Evolutionary conservation across 2,329 filamentous ascomycete species (phyloP).

Genomic region (Hypoxylon rubiginosum): DNA sequence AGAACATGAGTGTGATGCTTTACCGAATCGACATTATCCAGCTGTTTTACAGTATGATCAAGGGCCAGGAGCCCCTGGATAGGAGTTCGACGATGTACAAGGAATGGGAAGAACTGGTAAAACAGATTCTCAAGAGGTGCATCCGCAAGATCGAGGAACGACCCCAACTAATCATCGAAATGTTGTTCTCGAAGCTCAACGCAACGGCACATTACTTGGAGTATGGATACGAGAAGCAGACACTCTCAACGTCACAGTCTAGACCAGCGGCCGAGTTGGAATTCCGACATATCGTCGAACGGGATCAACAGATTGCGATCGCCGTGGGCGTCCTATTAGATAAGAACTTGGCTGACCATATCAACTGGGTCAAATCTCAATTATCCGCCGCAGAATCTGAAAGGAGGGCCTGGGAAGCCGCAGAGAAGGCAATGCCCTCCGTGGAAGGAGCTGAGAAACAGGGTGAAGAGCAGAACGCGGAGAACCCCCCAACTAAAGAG

Average conservation of each 20-base stretch:
- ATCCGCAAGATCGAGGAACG: conserved; percentile 87
- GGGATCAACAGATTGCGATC: conserved; percentile 80
- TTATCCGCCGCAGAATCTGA: conserved; percentile 78
- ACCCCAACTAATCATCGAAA: conserved; percentile 87
- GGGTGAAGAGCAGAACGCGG: conserved; percentile 44
- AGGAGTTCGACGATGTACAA: conserved; percentile 75
- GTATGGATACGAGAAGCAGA: conserved; percentile 88
- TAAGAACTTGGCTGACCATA: conserved; percentile 79
- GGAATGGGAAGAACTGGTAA: conserved; percentile 92
- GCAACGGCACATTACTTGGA: conserved; percentile 89
- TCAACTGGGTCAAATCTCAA: conserved; percentile 85
- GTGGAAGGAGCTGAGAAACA: conserved; percentile 52
- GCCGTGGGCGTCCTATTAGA: conserved; percentile 84
- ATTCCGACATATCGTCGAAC: conserved; percentile 78
- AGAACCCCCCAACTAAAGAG: conserved; percentile 53
- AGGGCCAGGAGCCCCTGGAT: conserved; percentile 84
- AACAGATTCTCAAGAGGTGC: conserved; percentile 85
- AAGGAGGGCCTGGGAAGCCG: conserved; percentile 81
- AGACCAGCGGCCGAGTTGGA: conserved; percentile 85
- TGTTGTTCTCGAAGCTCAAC: conserved; percentile 94
- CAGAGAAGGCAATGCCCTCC: conserved; percentile 71
- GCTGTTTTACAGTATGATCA: conserved; percentile 91
- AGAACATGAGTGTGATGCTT: conserved; percentile 88
- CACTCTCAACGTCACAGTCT: conserved; percentile 69
- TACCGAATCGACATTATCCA: conserved; percentile 93